Evolutionary conservation across 495 filamentous ascomycete genomes (phyloP).

Genomic region (Trichoderma reesei): DNA sequence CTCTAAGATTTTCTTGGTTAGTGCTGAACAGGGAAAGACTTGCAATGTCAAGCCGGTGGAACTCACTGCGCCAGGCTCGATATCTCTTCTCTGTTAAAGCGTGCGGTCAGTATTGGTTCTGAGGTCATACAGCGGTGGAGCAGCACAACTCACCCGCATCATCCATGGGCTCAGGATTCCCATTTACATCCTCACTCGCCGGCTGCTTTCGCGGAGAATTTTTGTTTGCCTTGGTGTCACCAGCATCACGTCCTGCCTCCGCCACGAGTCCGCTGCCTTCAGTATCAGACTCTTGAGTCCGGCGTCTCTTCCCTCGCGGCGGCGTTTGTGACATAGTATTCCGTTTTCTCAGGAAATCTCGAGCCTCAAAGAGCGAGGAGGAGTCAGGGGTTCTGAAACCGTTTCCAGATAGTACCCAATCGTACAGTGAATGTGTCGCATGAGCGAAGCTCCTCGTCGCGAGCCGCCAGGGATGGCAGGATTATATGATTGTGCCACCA

Average conservation of each 20-base stretch:
- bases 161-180: neutral
- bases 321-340: neutral
- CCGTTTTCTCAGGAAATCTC: neutral
- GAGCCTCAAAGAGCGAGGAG: neutral
- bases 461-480: too few species aligned
- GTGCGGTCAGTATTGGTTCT: neutral
- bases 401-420: too few species aligned
- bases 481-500: too few species aligned
- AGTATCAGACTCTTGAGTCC: neutral
- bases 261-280: neutral
- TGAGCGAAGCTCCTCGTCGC: too few species aligned
- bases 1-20: neutral
- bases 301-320: neutral
- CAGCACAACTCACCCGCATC: neutral
- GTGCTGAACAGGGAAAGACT: neutral
- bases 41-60: neutral
- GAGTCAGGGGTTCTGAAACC: too few species aligned
- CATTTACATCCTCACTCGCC: neutral
- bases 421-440: too few species aligned
- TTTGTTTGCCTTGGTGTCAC: neutral
- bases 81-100: neutral
- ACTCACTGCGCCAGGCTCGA: conserved; percentile 2
- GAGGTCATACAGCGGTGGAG: neutral
- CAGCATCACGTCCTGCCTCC: neutral
- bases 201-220: too few species aligned